These are phyloP conservation scores for Xylariaceae sp. DNA, from an alignment of 2,329 filamentous ascomycete species.

Conservation along the genomic window DNA sequence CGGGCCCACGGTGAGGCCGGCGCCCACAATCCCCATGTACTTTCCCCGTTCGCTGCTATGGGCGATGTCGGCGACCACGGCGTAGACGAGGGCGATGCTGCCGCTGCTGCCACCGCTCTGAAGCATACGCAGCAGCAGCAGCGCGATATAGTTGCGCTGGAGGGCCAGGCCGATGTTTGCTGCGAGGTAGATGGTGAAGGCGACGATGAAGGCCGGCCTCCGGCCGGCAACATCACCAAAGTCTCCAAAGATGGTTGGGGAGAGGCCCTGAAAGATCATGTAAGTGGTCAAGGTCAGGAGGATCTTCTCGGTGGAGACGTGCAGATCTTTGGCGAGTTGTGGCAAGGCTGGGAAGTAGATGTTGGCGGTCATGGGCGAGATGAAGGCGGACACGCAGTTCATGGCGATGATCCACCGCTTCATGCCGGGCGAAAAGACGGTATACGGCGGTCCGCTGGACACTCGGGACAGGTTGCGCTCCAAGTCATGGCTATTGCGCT, in stretches of 20 bases:
- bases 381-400: constrained; percentile 44
- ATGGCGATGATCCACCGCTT: constrained; percentile 47
- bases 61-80: constrained; percentile 64
- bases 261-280: constrained; percentile 56
- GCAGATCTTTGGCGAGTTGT: constrained; percentile 29
- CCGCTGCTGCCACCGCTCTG: constrained; percentile 60
- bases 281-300: constrained; percentile 51
- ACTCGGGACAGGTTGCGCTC: constrained; percentile 26
- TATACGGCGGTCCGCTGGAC: constrained; percentile 33
- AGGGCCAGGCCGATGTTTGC: constrained; percentile 54
- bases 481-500: constrained; percentile 23
- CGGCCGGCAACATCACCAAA: constrained; percentile 54
- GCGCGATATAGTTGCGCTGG: constrained; percentile 47
- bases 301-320: constrained; percentile 32
- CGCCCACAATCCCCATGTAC: constrained; percentile 62
- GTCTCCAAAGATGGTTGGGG: constrained; percentile 54
- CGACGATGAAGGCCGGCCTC: constrained; percentile 53
- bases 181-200: constrained; percentile 47
- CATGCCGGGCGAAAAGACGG: constrained; percentile 30
- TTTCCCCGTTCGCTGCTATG: constrained; percentile 62
- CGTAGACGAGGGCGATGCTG: constrained; percentile 63
- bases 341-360: constrained; percentile 44
- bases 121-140: constrained; percentile 53
- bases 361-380: constrained; percentile 53
- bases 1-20: constrained; percentile 49